These are phyloP conservation scores for Raphanus sativus DNA, from an alignment of 345 rosid genomes.

Conservation along the genomic window DNA sequence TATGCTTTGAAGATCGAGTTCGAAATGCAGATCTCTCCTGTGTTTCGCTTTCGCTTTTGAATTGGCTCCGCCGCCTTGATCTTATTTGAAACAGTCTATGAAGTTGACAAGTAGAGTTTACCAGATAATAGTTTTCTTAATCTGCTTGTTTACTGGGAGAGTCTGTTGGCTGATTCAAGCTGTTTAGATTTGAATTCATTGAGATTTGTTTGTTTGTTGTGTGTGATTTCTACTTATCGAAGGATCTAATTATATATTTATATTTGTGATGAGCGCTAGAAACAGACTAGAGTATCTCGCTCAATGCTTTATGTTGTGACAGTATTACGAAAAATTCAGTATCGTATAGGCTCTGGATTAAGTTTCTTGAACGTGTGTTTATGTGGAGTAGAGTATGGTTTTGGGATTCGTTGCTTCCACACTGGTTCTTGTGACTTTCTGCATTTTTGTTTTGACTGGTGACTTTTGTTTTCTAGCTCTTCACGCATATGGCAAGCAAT, in stretches of 20 bases:
- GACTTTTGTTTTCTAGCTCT: not conserved
- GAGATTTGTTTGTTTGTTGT: not conserved
- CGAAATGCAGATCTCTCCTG: conserved; percentile 31
- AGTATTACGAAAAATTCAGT: no score
- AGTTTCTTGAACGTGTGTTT: no score
- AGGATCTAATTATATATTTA: no score
- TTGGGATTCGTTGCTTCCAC: no score
- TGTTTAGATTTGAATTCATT: not conserved
- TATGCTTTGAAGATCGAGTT: conserved; percentile 4
- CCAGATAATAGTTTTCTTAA: not conserved
- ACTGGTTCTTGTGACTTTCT: not conserved
- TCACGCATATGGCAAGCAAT: conserved; percentile 56
- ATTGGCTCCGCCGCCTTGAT: conserved; percentile 3
- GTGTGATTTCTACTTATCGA: no score
- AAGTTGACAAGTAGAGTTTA: conserved; percentile 20
- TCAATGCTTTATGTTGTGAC: no score
- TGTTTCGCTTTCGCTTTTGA: not conserved
- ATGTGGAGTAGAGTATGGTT: no score
- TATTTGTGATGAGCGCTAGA: no score
- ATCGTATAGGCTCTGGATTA: no score
- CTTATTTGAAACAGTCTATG: conserved; percentile 8
- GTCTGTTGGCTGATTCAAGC: conserved; percentile 8
- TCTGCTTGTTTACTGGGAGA: not conserved
- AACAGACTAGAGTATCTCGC: no score
- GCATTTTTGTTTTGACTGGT: not conserved